These are phyloP conservation scores for Astrothelium macrocarpum DNA, from an alignment of 495 filamentous ascomycete species.

Conservation along the genomic window DNA sequence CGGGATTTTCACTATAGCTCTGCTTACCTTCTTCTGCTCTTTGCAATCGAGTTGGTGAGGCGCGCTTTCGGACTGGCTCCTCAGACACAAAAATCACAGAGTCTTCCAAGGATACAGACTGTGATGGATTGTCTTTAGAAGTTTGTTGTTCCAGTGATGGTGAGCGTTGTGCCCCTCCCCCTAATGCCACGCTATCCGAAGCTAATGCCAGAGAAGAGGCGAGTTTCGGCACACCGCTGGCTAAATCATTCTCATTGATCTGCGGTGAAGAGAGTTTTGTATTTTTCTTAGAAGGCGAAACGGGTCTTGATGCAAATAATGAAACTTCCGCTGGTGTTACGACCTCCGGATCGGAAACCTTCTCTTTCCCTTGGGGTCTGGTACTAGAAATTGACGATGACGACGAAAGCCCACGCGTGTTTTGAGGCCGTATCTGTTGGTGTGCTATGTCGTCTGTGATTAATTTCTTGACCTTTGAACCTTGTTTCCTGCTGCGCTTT, in stretches of 20 bases:
- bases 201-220: not conserved
- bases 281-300: not conserved
- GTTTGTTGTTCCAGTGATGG: slow-evolving; percentile 27
- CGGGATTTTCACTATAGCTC: too few relatives aligned
- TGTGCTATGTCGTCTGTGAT: too few relatives aligned
- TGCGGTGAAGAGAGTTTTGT: not conserved
- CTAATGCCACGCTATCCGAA: not conserved
- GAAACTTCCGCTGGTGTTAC: not conserved
- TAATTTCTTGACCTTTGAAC: not conserved
- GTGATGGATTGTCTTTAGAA: slow-evolving; percentile 4
- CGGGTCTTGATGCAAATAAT: not conserved
- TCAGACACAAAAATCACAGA: not conserved
- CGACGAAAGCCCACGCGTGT: too few relatives aligned
- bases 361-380: not conserved
- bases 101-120: not conserved
- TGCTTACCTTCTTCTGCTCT: not conserved
- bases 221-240: not conserved
- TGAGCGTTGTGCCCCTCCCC: not conserved
- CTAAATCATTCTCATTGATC: not conserved
- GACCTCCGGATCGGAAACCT: not conserved
- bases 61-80: not conserved
- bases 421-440: too few relatives aligned
- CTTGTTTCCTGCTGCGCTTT: slow-evolving; percentile 2
- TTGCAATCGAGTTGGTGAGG: not conserved
- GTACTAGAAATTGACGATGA: too few relatives aligned